A percentile compares a stretch with the other conserved stretches of the same genome.
These are phyloP conservation scores for Eucalyptus pumila DNA, from an alignment of 345 rosid genomes.

Conservation along the genomic window DNA sequence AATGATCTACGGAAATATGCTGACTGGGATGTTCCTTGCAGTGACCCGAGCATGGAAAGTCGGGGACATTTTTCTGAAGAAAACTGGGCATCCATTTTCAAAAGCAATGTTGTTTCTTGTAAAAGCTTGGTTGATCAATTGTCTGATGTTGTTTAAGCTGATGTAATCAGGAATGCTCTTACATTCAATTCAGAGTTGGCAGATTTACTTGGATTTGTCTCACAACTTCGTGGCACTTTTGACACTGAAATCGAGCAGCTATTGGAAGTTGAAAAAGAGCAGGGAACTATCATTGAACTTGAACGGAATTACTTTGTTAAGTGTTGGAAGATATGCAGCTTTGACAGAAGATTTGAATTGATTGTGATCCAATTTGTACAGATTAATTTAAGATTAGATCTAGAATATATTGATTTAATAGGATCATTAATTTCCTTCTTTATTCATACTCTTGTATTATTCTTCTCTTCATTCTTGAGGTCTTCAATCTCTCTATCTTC, in stretches of 20 bases:
- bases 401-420: no score
- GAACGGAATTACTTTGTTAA: conserved; percentile 61
- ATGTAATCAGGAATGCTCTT: conserved; percentile 51
- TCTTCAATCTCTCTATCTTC: no score
- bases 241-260: conserved; percentile 69
- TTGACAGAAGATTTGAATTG: no score
- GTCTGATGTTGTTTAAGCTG: conserved; percentile 50
- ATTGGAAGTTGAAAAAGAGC: conserved; percentile 63
- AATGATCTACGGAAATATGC: conserved; percentile 37
- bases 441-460: no score
- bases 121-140: conserved; percentile 48
- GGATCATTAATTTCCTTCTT: no score
- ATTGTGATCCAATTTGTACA: no score
- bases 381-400: no score
- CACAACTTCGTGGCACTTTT: conserved; percentile 67
- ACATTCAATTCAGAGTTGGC: conserved; percentile 56
- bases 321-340: no score
- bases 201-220: conserved; percentile 72
- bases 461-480: no score
- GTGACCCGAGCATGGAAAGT: conserved; percentile 8
- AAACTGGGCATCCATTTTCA: conserved; percentile 50
- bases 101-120: conserved; percentile 36
- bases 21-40: conserved; percentile 16
- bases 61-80: conserved; percentile 22
- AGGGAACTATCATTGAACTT: conserved; percentile 58